phyloP scores from a whole-genome alignment of 352 stramenopile species.

The Globisporangium spinosum region DNA sequence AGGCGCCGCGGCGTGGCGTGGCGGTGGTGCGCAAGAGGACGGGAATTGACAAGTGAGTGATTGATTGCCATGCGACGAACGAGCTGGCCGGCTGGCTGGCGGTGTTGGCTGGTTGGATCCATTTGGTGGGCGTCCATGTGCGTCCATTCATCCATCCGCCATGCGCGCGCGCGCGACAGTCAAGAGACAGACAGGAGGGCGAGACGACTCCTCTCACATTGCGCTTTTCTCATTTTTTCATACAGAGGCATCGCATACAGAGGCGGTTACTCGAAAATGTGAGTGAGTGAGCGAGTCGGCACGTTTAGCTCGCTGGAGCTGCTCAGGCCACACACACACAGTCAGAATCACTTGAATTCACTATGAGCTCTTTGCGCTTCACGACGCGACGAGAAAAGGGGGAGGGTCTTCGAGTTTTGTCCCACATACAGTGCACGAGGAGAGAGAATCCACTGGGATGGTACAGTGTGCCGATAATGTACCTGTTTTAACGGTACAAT shows the following conservation, averaged over 20 bases:
- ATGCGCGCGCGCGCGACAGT: neutral
- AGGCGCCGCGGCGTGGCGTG: neutral
- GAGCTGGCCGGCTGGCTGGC: neutral
- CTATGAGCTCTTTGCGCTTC: neutral
- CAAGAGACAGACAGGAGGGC: slow-evolving; percentile 3
- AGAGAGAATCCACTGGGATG: neutral
- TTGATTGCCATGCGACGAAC: neutral
- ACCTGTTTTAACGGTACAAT: neutral
- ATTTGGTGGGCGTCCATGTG: neutral
- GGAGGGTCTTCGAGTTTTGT: neutral
- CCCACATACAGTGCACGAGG: neutral
- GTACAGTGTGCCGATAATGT: neutral
- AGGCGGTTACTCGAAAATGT: slow-evolving; percentile 4
- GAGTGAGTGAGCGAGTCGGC: slow-evolving; percentile 2
- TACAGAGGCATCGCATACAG: neutral
- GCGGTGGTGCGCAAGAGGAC: neutral
- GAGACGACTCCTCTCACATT: neutral
- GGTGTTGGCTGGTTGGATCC: neutral
- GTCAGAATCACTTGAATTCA: neutral
- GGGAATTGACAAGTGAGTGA: slow-evolving; percentile 10
- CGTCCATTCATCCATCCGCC: slow-evolving; percentile 4
- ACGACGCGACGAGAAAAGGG: neutral
- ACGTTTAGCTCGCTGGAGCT: neutral
- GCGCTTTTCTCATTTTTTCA: slow-evolving; percentile 8
- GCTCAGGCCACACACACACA: neutral